phyloP scores from a whole-genome alignment of 768 basidiomycete genomes.

The Chalciporus sphaerocephalus region DNA sequence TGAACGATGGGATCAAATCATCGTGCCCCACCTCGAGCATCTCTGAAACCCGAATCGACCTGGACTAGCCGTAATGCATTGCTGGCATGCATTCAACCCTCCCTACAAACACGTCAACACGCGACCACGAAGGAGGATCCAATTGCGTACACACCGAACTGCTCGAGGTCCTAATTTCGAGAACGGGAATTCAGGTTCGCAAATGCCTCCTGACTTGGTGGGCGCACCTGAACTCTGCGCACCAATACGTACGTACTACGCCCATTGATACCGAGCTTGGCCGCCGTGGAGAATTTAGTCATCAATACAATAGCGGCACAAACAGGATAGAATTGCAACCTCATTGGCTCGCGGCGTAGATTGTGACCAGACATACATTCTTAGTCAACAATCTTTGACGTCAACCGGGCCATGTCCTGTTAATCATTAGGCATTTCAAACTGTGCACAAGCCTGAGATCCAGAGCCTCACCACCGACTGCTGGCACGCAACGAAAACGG shows the following conservation, averaged over 20 bases:
- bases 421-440: conserved; percentile 9
- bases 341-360: conserved; percentile 14
- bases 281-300: conserved; percentile 11
- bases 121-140: conserved; percentile 15
- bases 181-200: conserved; percentile 25
- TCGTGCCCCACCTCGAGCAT: not conserved
- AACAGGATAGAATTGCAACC: conserved; percentile 7
- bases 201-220: conserved; percentile 4
- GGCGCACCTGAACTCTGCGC: conserved; percentile 5
- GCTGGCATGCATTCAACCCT: conserved; percentile 29
- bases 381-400: conserved; percentile 10
- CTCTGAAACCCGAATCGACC: not conserved
- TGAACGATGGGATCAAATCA: not conserved
- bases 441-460: conserved; percentile 7
- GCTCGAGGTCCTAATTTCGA: conserved; percentile 25
- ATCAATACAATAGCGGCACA: conserved; percentile 11
- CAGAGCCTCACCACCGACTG: conserved; percentile 21
- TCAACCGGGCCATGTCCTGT: conserved; percentile 1
- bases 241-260: conserved; percentile 12
- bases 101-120: conserved; percentile 28
- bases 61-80: conserved; percentile 25
- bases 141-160: conserved; percentile 26
- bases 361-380: conserved; percentile 11
- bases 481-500: conserved; percentile 19
- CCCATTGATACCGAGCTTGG: conserved; percentile 13